These are phyloP conservation scores for Rhynchosporium secalis DNA, from an alignment of 2,329 filamentous ascomycete species.

Conservation along the genomic window DNA sequence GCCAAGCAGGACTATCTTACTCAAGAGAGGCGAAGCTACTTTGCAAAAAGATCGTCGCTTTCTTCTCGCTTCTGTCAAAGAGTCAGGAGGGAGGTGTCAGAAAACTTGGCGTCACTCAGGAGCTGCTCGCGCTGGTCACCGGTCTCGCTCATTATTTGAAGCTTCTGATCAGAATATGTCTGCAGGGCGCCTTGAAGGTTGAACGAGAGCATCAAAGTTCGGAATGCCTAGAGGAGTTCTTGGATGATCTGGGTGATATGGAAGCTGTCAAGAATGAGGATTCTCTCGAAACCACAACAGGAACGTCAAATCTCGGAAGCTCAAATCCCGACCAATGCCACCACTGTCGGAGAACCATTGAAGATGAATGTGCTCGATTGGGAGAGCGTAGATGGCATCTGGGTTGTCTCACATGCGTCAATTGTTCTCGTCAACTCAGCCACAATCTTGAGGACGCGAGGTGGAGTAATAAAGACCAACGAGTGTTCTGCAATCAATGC, in stretches of 20 bases:
- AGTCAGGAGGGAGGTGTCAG: constrained; percentile 88
- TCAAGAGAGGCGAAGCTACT: constrained; percentile 94
- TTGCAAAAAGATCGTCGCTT: constrained; percentile 99
- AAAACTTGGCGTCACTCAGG: constrained; percentile 94
- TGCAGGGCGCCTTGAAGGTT: constrained; percentile 88
- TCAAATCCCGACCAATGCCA: constrained; percentile 83
- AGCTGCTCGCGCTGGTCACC: constrained; percentile 95
- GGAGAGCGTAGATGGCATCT: constrained; percentile 82
- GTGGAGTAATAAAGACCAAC: constrained; percentile 67
- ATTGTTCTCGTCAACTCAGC: constrained; percentile 73
- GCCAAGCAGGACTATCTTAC: constrained; percentile 72
- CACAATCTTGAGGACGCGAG: constrained; percentile 67
- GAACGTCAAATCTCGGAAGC: constrained; percentile 66
- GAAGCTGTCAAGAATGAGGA: constrained; percentile 75
- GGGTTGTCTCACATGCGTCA: constrained; percentile 68
- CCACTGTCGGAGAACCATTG: constrained; percentile 81
- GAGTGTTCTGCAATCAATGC: constrained; percentile 71
- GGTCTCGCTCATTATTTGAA: constrained; percentile 97
- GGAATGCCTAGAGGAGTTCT: constrained; percentile 77
- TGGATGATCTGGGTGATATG: constrained; percentile 81
- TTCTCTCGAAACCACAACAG: constrained; percentile 64
- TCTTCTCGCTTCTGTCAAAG: constrained; percentile 92
- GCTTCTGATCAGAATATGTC: constrained; percentile 91
- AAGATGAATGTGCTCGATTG: constrained; percentile 83
- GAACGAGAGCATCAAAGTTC: constrained; percentile 78